These are phyloP conservation scores for Strobilomyces dryophilus DNA, from an alignment of 768 basidiomycete species.

Conservation along the genomic window DNA sequence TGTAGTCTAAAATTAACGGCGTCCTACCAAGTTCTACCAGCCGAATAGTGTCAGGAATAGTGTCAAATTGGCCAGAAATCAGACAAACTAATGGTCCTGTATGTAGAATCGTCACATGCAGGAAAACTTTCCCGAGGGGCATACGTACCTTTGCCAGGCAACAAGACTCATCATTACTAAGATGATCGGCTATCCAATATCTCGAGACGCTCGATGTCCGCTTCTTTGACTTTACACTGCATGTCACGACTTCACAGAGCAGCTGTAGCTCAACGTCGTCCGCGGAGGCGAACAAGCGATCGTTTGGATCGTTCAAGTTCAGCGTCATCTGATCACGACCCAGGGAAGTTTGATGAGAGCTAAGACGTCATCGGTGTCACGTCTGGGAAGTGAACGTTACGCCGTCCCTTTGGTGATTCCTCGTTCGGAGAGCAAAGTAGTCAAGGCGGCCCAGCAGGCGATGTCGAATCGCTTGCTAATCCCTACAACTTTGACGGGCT, in stretches of 20 bases:
- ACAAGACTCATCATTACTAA: neutral
- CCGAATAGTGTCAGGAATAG: neutral
- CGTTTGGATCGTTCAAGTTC: neutral
- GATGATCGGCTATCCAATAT: neutral
- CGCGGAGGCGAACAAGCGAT: neutral
- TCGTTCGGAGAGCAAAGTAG: neutral
- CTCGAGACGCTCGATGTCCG: slow-evolving; percentile 3
- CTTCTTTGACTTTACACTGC: neutral
- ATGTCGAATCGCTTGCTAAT: neutral
- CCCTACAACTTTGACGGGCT: neutral
- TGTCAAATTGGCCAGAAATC: neutral
- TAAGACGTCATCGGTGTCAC: neutral
- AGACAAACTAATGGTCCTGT: neutral
- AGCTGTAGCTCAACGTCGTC: neutral
- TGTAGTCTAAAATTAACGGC: neutral
- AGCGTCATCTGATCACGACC: neutral
- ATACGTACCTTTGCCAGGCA: neutral
- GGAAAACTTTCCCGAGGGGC: neutral
- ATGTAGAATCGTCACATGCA: neutral
- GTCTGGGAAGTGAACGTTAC: neutral
- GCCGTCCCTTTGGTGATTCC: neutral
- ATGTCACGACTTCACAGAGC: slow-evolving; percentile 4
- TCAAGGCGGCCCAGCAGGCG: neutral
- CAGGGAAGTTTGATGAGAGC: neutral
- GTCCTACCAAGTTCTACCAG: neutral